Evolutionary conservation across 179 eudicot species (phyloP).

Genomic region (Beta lomatogona): DNA sequence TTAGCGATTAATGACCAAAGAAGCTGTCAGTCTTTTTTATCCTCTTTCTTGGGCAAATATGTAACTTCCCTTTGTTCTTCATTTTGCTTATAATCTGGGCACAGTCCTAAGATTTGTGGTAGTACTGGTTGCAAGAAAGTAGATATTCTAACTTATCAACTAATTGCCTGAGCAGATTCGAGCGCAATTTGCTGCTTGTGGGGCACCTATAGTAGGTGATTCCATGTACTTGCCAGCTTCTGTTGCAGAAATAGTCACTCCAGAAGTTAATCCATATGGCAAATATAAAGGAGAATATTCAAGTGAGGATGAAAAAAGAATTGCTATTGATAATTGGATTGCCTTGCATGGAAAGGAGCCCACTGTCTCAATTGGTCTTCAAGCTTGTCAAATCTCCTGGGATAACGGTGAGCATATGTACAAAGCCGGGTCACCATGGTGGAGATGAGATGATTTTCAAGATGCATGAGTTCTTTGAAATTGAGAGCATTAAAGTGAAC

Average conservation of each 20-base stretch:
- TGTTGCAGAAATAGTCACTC: constrained; percentile 59
- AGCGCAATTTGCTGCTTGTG: constrained; percentile 89
- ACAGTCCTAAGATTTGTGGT: neutral
- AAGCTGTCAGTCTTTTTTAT: neutral
- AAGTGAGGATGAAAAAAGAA: constrained; percentile 47
- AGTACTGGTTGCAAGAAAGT: neutral
- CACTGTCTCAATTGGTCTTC: constrained; percentile 81
- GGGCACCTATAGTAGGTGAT: constrained; percentile 95
- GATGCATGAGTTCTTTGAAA: neutral
- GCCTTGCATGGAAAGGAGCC: constrained; percentile 87
- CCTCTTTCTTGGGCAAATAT: neutral
- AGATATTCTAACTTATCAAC: neutral
- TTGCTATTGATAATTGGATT: constrained; percentile 70
- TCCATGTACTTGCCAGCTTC: constrained; percentile 94
- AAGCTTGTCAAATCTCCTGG: constrained; percentile 97
- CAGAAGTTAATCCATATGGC: constrained; percentile 73
- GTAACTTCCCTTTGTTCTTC: neutral
- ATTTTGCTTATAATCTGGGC: too few species aligned
- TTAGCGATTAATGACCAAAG: neutral
- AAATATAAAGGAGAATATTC: constrained; percentile 40
- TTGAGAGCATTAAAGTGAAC: neutral
- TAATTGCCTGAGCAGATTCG: constrained; percentile 59
- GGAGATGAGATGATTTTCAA: constrained; percentile 53
- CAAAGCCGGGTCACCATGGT: constrained; percentile 92
- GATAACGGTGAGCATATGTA: constrained; percentile 69